Conservation (phyloP, 305 asterid genomes). For the Fraxinus platypoda region DNA sequence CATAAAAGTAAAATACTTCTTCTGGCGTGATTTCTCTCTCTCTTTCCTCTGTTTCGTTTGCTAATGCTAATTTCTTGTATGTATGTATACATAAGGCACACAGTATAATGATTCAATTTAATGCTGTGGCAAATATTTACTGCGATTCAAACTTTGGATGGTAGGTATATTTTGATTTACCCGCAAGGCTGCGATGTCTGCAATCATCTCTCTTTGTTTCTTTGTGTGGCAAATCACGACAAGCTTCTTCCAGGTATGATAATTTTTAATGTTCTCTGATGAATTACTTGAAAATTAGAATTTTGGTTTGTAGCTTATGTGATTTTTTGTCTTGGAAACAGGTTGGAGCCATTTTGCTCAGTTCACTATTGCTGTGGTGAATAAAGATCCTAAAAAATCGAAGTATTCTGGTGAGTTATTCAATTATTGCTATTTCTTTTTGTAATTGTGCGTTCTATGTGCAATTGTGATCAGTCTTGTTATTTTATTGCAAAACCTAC, state of each 20-base stretch:
- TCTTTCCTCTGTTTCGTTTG: not conserved
- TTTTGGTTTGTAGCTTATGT: slow-evolving; percentile 15
- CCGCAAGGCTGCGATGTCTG: slow-evolving; percentile 59
- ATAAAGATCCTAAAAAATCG: slow-evolving; percentile 93
- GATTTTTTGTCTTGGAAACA: slow-evolving; percentile 24
- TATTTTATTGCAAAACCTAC: slow-evolving; percentile 24
- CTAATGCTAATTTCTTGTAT: not conserved
- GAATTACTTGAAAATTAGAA: not conserved
- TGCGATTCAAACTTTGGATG: slow-evolving; percentile 22
- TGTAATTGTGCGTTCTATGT: not conserved
- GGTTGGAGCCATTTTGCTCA: slow-evolving; percentile 99
- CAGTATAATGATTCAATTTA: not conserved
- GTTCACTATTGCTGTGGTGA: slow-evolving; percentile 93
- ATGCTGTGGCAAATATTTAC: not conserved
- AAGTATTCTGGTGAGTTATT: slow-evolving; percentile 75
- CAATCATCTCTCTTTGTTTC: slow-evolving; percentile 78
- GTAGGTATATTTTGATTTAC: slow-evolving; percentile 77
- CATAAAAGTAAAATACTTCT: not conserved
- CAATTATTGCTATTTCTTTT: not conserved
- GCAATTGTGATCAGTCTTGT: not conserved
- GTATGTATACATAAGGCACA: not conserved
- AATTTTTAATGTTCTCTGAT: not conserved
- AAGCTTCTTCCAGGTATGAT: slow-evolving; percentile 88
- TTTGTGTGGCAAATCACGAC: slow-evolving; percentile 77
- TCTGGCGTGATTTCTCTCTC: not conserved